Evolutionary conservation across 768 basidiomycete genomes (phyloP).

Genomic region (Stropharia rugosoannulata): DNA sequence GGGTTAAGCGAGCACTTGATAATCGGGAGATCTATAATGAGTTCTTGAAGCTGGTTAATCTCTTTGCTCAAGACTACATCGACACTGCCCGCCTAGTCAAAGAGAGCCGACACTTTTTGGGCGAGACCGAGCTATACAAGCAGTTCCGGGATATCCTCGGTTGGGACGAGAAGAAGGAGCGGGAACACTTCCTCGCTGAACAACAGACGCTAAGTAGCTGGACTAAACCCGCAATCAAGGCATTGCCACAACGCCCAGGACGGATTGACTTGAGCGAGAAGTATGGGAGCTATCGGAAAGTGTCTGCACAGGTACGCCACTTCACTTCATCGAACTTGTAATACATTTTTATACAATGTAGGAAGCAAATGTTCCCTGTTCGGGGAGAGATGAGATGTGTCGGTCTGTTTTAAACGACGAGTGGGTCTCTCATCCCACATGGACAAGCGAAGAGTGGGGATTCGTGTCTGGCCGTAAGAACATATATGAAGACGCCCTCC

Average conservation of each 20-base stretch:
- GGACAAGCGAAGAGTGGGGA: constrained; percentile 91
- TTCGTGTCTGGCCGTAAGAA: constrained; percentile 94
- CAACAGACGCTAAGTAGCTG: constrained; percentile 47
- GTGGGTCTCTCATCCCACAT: constrained; percentile 97
- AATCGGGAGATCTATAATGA: constrained; percentile 85
- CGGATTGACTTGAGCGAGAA: constrained; percentile 67
- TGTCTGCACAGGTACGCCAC: constrained; percentile 72
- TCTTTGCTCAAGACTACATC: constrained; percentile 93
- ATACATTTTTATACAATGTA: constrained; percentile 26
- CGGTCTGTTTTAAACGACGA: constrained; percentile 95
- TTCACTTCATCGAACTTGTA: neutral
- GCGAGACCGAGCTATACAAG: constrained; percentile 74
- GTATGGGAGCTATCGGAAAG: constrained; percentile 87
- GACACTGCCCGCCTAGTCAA: constrained; percentile 82
- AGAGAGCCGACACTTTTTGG: constrained; percentile 74
- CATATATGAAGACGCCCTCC: constrained; percentile 93
- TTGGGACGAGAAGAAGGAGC: constrained; percentile 76
- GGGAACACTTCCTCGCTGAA: constrained; percentile 50
- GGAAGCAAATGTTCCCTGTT: constrained; percentile 88
- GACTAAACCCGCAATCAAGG: constrained; percentile 48
- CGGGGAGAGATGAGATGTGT: constrained; percentile 97
- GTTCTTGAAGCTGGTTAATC: constrained; percentile 91
- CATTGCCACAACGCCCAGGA: constrained; percentile 43
- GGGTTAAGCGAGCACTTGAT: constrained; percentile 73
- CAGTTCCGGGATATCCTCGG: constrained; percentile 86